phyloP scores from a whole-genome alignment of 257 asterid genomes.

The Cynanchum wilfordii region DNA sequence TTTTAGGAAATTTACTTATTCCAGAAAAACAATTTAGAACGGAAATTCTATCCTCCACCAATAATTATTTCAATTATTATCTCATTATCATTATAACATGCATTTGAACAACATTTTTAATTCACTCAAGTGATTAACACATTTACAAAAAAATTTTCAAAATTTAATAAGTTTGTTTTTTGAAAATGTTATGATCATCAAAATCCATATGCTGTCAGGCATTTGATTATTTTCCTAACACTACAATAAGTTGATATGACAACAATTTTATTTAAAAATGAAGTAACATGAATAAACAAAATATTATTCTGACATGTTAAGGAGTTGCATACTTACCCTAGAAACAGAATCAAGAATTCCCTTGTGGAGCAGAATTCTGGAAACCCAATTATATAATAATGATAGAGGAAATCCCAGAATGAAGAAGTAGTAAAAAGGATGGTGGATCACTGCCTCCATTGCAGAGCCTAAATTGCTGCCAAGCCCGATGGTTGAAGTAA shows the following conservation, averaged over 20 bases:
- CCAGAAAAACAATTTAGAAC: background rate
- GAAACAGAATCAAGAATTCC: conserved; percentile 67
- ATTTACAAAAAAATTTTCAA: background rate
- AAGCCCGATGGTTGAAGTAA: conserved; percentile 56
- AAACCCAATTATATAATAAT: conserved; percentile 46
- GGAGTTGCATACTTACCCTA: conserved; percentile 47
- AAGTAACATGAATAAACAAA: background rate
- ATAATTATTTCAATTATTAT: background rate
- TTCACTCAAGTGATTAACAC: background rate
- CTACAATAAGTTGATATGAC: background rate
- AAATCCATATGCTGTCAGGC: background rate
- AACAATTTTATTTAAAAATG: background rate
- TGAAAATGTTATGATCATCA: background rate
- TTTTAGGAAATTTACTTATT: background rate
- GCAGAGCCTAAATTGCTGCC: conserved; percentile 57
- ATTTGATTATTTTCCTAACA: background rate
- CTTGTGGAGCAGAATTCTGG: conserved; percentile 48
- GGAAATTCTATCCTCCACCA: background rate
- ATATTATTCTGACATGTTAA: background rate
- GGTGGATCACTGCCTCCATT: conserved; percentile 71
- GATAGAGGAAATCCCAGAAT: conserved; percentile 69
- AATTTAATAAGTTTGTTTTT: background rate
- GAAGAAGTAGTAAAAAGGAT: conserved; percentile 61
- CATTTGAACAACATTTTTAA: background rate
- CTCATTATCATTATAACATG: background rate